phyloP scores from a whole-genome alignment of 345 rosid genomes.

The Hibiscus trionum region DNA sequence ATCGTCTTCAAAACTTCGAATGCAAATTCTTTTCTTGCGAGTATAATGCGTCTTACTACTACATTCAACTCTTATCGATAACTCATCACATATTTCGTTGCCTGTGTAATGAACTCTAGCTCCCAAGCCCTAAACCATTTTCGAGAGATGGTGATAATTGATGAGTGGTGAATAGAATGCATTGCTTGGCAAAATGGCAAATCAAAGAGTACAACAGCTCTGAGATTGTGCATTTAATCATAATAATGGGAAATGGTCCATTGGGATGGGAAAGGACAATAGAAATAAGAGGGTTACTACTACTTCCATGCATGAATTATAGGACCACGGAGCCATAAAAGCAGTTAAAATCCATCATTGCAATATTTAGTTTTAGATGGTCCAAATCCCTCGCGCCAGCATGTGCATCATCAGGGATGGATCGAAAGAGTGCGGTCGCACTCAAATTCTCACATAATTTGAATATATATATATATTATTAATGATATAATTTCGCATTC shows the following conservation, averaged over 20 bases:
- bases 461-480: no score
- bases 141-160: background rate
- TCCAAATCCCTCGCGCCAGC: slow-evolving; percentile 15
- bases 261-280: background rate
- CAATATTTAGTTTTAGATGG: slow-evolving; percentile 18
- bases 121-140: background rate
- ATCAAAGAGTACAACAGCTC: background rate
- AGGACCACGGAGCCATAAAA: slow-evolving; percentile 38
- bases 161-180: background rate
- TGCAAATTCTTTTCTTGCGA: no score
- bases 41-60: no score
- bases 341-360: slow-evolving; percentile 11
- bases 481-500: no score
- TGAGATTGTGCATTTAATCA: slow-evolving; percentile 1
- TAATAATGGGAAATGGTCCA: slow-evolving; percentile 29
- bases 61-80: no score
- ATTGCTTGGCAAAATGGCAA: background rate
- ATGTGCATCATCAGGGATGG: no score
- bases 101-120: no score
- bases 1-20: no score
- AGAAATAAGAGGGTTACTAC: slow-evolving; percentile 15
- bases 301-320: slow-evolving; percentile 11
- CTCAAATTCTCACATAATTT: no score
- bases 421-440: no score
- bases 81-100: no score